Conservation (phyloP, 257 asterid species). For the Eucommia ulmoides region DNA sequence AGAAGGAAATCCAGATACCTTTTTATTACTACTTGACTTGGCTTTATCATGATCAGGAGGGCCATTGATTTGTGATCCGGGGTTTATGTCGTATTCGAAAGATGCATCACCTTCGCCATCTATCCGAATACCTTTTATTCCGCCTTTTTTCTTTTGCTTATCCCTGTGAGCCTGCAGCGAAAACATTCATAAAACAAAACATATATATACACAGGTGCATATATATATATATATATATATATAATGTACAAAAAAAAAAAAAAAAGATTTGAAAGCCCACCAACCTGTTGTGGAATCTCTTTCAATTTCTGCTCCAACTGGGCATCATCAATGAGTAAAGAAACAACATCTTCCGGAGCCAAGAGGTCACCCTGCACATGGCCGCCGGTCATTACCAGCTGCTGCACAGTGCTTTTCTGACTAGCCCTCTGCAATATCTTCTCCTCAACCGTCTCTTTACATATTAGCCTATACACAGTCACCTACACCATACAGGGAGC, state of each 20-base stretch:
- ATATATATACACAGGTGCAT: not conserved
- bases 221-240: no score
- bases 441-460: constrained; percentile 94
- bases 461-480: constrained; percentile 85
- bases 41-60: constrained; percentile 43
- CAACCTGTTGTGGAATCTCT: constrained; percentile 89
- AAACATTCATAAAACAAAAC: not conserved
- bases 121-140: constrained; percentile 63
- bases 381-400: constrained; percentile 98
- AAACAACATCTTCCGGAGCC: constrained; percentile 96
- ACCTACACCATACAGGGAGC: constrained; percentile 32
- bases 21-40: constrained; percentile 49
- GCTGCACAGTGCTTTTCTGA: constrained; percentile 93
- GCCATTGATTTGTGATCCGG: constrained; percentile 39
- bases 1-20: no score
- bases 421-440: constrained; percentile 90
- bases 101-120: constrained; percentile 90
- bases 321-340: constrained; percentile 82
- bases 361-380: constrained; percentile 96
- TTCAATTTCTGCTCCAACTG: constrained; percentile 87
- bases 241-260: not conserved
- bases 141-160: constrained; percentile 77
- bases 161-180: constrained; percentile 74
- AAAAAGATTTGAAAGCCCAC: no score
- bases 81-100: constrained; percentile 56